Conservation (phyloP, 2,329 filamentous ascomycete genomes). For the Aspergillus latus region DNA sequence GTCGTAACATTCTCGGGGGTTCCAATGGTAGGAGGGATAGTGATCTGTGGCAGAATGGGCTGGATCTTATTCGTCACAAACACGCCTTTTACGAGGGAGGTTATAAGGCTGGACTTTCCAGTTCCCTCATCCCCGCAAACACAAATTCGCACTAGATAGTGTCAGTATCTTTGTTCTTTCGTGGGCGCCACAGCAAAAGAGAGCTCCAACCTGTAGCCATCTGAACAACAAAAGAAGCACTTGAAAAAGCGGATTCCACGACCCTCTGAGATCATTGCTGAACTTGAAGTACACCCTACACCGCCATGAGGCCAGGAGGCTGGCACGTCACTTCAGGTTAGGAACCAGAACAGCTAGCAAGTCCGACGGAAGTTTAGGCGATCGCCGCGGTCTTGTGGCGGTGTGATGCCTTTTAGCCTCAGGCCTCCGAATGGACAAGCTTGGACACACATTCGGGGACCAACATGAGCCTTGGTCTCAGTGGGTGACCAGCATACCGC, state of each 20-base stretch:
- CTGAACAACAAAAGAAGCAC: constrained; percentile 9
- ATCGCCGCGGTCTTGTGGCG: constrained; percentile 22
- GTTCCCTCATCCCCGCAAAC: constrained; percentile 95
- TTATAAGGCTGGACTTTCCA: constrained; percentile 92
- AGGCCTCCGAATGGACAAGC: constrained; percentile 11
- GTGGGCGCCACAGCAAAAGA: background rate
- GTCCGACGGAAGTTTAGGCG: constrained; percentile 6
- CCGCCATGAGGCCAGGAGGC: background rate
- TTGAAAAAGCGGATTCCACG: background rate
- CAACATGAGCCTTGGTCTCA: too few species aligned
- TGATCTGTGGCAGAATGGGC: constrained; percentile 89
- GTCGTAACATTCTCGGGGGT: constrained; percentile 97
- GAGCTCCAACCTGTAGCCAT: constrained; percentile 28
- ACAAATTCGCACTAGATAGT: constrained; percentile 73
- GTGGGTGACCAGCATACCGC: too few species aligned
- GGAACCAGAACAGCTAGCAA: background rate
- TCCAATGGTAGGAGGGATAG: constrained; percentile 86
- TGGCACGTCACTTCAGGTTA: background rate
- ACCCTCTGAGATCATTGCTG: constrained; percentile 18
- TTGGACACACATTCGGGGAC: background rate
- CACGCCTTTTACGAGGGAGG: constrained; percentile 93
- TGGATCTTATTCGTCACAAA: constrained; percentile 97
- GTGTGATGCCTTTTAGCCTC: constrained; percentile 20
- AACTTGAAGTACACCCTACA: background rate
- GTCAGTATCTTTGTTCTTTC: constrained; percentile 2